These are phyloP conservation scores for Ceratocystis albifundus DNA, from an alignment of 2,329 filamentous ascomycete species.

Conservation along the genomic window DNA sequence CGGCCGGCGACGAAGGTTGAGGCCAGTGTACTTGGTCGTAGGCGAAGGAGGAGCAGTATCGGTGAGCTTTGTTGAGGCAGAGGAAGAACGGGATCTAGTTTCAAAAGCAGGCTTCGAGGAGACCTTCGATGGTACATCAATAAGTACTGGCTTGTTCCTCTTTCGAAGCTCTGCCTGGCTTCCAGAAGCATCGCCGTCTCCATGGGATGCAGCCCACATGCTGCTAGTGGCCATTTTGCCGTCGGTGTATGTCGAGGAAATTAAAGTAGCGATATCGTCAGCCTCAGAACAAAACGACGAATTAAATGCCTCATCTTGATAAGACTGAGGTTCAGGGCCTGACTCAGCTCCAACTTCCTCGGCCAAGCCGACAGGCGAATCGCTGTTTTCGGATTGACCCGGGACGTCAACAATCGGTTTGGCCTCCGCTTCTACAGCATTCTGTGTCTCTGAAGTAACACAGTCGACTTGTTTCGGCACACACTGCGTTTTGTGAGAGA, in stretches of 20 bases:
- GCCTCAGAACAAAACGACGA: slow-evolving; percentile 15
- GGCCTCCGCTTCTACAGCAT: not conserved
- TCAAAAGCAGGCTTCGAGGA: not conserved
- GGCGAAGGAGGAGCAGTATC: not conserved
- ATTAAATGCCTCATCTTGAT: slow-evolving; percentile 16
- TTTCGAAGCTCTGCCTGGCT: slow-evolving; percentile 16
- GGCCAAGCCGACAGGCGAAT: not conserved
- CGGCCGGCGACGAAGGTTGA: slow-evolving; percentile 12
- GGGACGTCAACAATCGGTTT: not conserved
- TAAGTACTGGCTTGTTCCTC: slow-evolving; percentile 2
- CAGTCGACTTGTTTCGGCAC: not conserved
- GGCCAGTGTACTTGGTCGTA: slow-evolving; percentile 1
- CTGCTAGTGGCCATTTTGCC: slow-evolving; percentile 16
- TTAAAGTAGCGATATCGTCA: slow-evolving; percentile 16
- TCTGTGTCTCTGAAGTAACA: not conserved
- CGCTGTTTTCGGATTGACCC: not conserved
- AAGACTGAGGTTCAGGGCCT: slow-evolving; percentile 25
- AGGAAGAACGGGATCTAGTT: not conserved
- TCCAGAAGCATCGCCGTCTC: slow-evolving; percentile 10
- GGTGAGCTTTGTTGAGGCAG: not conserved
- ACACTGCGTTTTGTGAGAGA: not conserved
- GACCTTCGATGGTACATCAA: not conserved
- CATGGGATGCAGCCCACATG: slow-evolving; percentile 14
- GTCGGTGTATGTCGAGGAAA: slow-evolving; percentile 16
- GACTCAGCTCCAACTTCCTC: not conserved